phyloP scores from a whole-genome alignment of 768 basidiomycete genomes.

The Amanita rimosa region DNA sequence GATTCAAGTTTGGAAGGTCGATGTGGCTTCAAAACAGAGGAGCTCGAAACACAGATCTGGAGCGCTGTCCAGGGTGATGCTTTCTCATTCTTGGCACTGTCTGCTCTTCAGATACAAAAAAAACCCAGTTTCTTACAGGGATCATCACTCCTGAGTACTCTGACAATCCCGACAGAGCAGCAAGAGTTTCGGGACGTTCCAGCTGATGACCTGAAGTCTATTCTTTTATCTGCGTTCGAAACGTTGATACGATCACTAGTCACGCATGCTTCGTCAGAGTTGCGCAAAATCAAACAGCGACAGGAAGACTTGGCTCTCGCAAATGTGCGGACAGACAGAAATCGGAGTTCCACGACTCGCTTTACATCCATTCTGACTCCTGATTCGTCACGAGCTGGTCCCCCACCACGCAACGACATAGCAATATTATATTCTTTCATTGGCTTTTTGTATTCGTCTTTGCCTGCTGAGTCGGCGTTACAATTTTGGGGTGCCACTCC shows the following conservation, averaged over 20 bases:
- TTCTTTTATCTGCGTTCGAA: slow-evolving; percentile 57
- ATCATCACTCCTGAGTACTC: slow-evolving; percentile 22
- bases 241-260: slow-evolving; percentile 59
- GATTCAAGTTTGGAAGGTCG: slow-evolving; percentile 54
- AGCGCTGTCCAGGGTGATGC: slow-evolving; percentile 76
- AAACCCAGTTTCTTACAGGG: slow-evolving; percentile 23
- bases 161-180: slow-evolving; percentile 25
- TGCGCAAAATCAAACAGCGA: slow-evolving; percentile 78
- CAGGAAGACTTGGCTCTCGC: slow-evolving; percentile 80
- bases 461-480: slow-evolving; percentile 65
- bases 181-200: slow-evolving; percentile 35
- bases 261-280: slow-evolving; percentile 68
- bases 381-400: slow-evolving; percentile 26
- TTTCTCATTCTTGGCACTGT: slow-evolving; percentile 59
- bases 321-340: slow-evolving; percentile 51
- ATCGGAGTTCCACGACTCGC: slow-evolving; percentile 38
- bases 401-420: slow-evolving; percentile 66
- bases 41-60: slow-evolving; percentile 74
- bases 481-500: slow-evolving; percentile 78
- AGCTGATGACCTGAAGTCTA: slow-evolving; percentile 38
- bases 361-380: slow-evolving; percentile 28
- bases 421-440: slow-evolving; percentile 78
- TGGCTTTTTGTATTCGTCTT: slow-evolving; percentile 64
- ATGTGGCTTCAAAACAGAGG: slow-evolving; percentile 61
- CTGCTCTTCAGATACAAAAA: slow-evolving; percentile 45